Conservation (phyloP, 2,329 filamentous ascomycete species). For the Trichoderma asperellum region DNA sequence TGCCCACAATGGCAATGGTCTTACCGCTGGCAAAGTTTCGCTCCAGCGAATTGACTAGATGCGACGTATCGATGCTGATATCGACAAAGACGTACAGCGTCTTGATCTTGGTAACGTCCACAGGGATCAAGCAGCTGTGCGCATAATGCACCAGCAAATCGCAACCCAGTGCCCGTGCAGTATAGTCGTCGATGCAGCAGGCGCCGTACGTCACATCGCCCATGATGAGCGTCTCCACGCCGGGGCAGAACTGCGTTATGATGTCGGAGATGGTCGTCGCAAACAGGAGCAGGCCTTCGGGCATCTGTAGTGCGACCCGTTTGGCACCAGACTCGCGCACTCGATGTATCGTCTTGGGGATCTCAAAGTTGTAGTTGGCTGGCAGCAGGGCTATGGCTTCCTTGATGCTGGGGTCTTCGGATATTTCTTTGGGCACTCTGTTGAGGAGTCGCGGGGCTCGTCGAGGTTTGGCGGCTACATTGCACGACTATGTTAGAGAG, state of each 20-base stretch:
- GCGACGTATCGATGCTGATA: constrained; percentile 90
- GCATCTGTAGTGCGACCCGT: constrained; percentile 93
- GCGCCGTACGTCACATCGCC: constrained; percentile 98
- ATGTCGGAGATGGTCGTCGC: constrained; percentile 98
- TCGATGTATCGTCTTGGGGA: constrained; percentile 96
- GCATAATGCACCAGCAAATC: constrained; percentile 96
- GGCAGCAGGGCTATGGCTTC: constrained; percentile 85
- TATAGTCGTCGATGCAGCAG: constrained; percentile 99
- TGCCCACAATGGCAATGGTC: constrained; percentile 90
- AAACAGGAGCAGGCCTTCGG: constrained; percentile 91
- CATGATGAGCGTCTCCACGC: constrained; percentile 94
- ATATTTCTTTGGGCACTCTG: constrained; percentile 84
- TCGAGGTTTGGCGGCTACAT: constrained; percentile 69
- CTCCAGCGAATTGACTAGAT: constrained; percentile 83
- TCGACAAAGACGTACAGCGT: constrained; percentile 98
- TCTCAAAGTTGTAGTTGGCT: constrained; percentile 97
- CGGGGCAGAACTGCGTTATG: constrained; percentile 88
- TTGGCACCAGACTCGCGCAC: constrained; percentile 80
- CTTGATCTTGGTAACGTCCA: constrained; percentile 95
- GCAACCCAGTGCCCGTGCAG: constrained; percentile 88
- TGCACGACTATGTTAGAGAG: background rate
- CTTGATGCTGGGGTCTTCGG: constrained; percentile 83
- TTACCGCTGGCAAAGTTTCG: constrained; percentile 86
- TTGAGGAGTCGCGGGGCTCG: constrained; percentile 82
- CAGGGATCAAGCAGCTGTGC: constrained; percentile 93